Conservation (phyloP, 2,329 filamentous ascomycete species). For the Alternaria brassicicola region DNA sequence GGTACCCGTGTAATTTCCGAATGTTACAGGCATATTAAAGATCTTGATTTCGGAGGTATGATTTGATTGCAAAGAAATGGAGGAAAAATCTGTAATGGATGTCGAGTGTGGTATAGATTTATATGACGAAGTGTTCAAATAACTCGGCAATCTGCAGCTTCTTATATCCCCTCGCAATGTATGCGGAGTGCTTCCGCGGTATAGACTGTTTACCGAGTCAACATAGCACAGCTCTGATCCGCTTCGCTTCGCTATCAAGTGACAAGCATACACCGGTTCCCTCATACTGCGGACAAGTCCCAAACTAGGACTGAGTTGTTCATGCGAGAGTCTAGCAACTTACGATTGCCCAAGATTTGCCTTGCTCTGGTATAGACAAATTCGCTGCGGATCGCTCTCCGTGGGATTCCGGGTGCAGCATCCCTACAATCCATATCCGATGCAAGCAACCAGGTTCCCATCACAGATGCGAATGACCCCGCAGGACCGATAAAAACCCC, state of each 20-base stretch:
- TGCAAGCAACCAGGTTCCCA: background rate
- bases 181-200: background rate
- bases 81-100: background rate
- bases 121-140: background rate
- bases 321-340: background rate
- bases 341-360: background rate
- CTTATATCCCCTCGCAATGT: background rate
- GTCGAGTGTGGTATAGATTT: background rate
- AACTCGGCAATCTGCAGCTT: too few species aligned
- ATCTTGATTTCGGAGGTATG: background rate
- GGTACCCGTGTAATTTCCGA: constrained; percentile 11
- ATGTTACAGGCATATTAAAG: background rate
- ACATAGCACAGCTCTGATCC: background rate
- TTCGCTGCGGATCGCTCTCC: background rate
- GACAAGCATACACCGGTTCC: background rate
- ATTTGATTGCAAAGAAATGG: background rate
- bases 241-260: background rate
- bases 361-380: background rate
- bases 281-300: background rate
- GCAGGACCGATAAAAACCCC: background rate
- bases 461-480: background rate
- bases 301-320: background rate
- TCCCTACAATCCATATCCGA: background rate
- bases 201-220: background rate
- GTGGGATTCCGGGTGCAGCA: background rate